phyloP scores from a whole-genome alignment of 1,284 basidiomycete species.

The Kwoniella shivajii region DNA sequence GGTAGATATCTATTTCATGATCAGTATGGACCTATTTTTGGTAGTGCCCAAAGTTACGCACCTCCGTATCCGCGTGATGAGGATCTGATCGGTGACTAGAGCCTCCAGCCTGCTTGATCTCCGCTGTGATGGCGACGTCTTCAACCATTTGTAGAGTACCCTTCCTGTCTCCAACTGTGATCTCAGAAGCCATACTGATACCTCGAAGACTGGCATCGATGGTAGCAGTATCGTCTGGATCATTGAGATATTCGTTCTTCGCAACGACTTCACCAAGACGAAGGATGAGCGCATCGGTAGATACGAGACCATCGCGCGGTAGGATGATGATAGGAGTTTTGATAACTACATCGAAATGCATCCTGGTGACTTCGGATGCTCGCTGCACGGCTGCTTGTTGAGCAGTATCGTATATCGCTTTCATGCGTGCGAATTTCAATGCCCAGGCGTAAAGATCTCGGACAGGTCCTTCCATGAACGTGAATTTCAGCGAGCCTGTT shows the following conservation, averaged over 20 bases:
- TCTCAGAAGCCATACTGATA: constrained; percentile 76
- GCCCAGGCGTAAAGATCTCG: constrained; percentile 84
- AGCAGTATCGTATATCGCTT: constrained; percentile 91
- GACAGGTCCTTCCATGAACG: constrained; percentile 84
- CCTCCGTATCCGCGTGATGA: constrained; percentile 70
- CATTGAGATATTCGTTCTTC: constrained; percentile 70
- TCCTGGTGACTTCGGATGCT: constrained; percentile 78
- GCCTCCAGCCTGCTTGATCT: constrained; percentile 63
- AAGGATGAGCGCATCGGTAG: constrained; percentile 73
- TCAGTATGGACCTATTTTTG: constrained; percentile 10
- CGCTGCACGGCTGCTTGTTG: constrained; percentile 88
- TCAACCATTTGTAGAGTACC: constrained; percentile 83
- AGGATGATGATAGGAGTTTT: constrained; percentile 93
- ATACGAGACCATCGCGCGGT: constrained; percentile 69
- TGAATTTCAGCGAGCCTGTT: constrained; percentile 88
- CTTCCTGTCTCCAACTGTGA: constrained; percentile 59
- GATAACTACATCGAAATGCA: constrained; percentile 88
- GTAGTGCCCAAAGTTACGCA: constrained; percentile 55
- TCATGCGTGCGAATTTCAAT: constrained; percentile 83
- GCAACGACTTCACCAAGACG: constrained; percentile 88
- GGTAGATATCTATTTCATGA: constrained; percentile 34
- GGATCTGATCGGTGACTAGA: constrained; percentile 55
- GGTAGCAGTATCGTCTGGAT: constrained; percentile 60
- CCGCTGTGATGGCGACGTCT: constrained; percentile 78
- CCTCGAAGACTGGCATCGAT: constrained; percentile 81